Percentiles rank a stretch among this genome's conserved stretches.
These are phyloP conservation scores for Tetraselmis striata DNA, from an alignment of 139 green algal species.

Conservation along the genomic window DNA sequence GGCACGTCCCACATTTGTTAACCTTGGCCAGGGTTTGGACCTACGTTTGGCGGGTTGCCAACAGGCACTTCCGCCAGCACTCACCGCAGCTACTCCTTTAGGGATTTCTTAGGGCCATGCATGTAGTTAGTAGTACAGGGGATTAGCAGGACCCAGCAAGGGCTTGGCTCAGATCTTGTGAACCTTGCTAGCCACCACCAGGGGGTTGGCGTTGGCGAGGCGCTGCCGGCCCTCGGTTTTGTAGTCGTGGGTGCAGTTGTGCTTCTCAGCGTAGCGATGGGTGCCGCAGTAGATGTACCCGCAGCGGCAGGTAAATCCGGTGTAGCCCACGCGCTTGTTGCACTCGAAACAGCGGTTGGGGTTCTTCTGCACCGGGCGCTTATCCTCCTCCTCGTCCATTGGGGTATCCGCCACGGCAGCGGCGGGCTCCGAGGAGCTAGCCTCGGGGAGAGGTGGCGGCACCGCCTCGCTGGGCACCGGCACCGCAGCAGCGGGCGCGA, in stretches of 20 bases:
- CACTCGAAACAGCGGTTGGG: constrained; percentile 7
- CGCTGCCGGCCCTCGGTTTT: constrained; percentile 1
- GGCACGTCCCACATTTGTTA: too few relatives aligned
- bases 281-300: constrained; percentile 6
- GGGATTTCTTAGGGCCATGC: too few relatives aligned
- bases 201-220: constrained; percentile 3
- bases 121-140: too few relatives aligned
- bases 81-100: too few relatives aligned
- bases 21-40: too few relatives aligned
- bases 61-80: too few relatives aligned
- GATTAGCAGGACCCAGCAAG: too few relatives aligned
- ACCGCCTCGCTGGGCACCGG: neutral
- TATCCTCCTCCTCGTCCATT: neutral
- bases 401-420: neutral
- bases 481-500: neutral
- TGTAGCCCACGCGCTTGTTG: constrained; percentile 3
- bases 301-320: constrained; percentile 13
- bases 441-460: neutral
- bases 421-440: neutral
- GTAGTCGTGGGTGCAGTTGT: constrained; percentile 8
- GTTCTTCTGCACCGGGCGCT: constrained; percentile 3
- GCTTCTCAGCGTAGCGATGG: constrained; percentile 12
- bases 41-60: too few relatives aligned
- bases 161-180: constrained; percentile 13
- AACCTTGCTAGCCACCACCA: constrained; percentile 10